These are phyloP conservation scores for Helichrysum umbraculigerum DNA, from an alignment of 129 eudicot genomes.

Conservation along the genomic window DNA sequence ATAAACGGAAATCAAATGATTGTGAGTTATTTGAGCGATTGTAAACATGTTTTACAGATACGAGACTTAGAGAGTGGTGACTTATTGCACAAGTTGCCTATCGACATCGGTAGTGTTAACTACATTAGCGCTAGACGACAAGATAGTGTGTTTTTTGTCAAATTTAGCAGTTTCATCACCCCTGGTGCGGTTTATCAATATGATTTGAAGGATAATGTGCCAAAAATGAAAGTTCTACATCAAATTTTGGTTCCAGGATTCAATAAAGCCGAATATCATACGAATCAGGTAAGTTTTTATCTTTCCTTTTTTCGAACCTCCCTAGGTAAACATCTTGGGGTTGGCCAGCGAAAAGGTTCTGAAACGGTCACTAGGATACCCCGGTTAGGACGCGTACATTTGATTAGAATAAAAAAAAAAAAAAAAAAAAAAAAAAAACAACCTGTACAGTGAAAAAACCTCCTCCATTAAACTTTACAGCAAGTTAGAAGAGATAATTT, in stretches of 20 bases:
- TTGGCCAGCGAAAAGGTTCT: too few species aligned
- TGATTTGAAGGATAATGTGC: constrained; percentile 47
- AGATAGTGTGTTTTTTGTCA: constrained; percentile 55
- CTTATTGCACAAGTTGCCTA: constrained; percentile 63
- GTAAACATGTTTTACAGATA: constrained; percentile 74
- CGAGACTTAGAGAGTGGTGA: constrained; percentile 68
- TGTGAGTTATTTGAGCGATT: constrained; percentile 78
- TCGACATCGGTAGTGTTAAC: constrained; percentile 72
- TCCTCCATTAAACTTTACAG: background rate
- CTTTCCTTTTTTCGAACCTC: too few species aligned
- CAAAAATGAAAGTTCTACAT: constrained; percentile 55
- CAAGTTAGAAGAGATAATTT: background rate
- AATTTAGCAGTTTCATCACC: constrained; percentile 76
- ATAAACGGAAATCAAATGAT: constrained; percentile 60
- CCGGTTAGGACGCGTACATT: too few species aligned
- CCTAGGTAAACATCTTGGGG: too few species aligned
- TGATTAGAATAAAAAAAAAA: too few species aligned
- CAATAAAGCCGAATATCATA: constrained; percentile 56
- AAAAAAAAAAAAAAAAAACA: too few species aligned
- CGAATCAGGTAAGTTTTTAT: constrained; percentile 50
- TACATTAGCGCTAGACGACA: constrained; percentile 62
- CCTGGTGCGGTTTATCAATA: constrained; percentile 73
- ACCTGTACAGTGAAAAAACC: background rate
- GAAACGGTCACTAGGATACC: too few species aligned
- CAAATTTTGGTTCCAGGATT: constrained; percentile 71